Evolutionary conservation across 2,329 filamentous ascomycete genomes (phyloP).

Genomic region (Pseudopithomyces maydicus): DNA sequence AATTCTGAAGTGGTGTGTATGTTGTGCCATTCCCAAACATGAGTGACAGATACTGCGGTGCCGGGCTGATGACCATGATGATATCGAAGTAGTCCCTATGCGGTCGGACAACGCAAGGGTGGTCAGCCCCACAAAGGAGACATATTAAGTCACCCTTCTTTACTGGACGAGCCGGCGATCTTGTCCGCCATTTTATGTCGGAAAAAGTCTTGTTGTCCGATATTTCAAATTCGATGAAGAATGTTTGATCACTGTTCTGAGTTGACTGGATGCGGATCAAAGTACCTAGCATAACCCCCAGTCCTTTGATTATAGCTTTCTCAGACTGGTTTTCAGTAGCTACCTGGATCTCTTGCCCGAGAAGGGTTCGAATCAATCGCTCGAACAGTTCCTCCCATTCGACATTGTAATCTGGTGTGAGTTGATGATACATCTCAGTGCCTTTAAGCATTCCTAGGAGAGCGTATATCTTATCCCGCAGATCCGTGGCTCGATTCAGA

Average conservation of each 20-base stretch:
- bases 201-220: too few species aligned
- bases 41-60: too few species aligned
- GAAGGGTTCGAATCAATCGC: slow-evolving; percentile 5
- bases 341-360: slow-evolving; percentile 4
- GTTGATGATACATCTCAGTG: not conserved
- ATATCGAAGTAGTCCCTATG: slow-evolving; percentile 1
- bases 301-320: slow-evolving; percentile 2
- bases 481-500: not conserved
- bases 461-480: not conserved
- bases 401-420: slow-evolving; percentile 4
- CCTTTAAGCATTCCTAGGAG: not conserved
- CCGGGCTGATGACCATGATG: not conserved
- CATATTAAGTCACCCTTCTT: slow-evolving; percentile 12
- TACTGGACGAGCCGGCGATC: not conserved
- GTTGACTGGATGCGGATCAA: too few species aligned
- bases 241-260: too few species aligned
- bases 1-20: too few species aligned
- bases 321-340: slow-evolving; percentile 5
- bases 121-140: slow-evolving; percentile 5
- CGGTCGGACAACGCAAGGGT: slow-evolving; percentile 11
- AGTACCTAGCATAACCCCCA: not conserved
- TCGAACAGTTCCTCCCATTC: slow-evolving; percentile 9
- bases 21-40: too few species aligned
- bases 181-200: not conserved
- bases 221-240: too few species aligned